A percentile compares a stretch with the other conserved stretches of the same genome.
Evolutionary conservation across 1,139 yeast species (phyloP).

Genomic region (Candida mesenterica): DNA sequence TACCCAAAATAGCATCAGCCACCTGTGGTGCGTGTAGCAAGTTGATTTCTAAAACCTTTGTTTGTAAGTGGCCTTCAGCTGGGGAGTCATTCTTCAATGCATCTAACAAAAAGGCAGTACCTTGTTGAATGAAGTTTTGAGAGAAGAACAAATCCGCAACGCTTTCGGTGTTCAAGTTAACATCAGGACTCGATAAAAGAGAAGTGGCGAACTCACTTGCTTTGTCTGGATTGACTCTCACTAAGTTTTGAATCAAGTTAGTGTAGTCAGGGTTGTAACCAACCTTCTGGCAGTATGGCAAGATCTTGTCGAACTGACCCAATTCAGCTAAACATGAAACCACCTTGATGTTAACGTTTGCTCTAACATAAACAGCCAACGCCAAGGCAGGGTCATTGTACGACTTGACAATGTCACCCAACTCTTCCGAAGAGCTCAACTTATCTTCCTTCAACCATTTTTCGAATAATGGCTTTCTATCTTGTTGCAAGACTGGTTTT

Average conservation of each 20-base stretch:
- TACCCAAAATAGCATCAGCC: constrained; percentile 97
- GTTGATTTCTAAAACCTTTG: constrained; percentile 90
- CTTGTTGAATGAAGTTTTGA: constrained; percentile 94
- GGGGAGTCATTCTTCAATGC: constrained; percentile 94
- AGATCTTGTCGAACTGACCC: constrained; percentile 93
- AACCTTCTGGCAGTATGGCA: constrained; percentile 91
- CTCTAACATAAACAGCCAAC: constrained; percentile 84
- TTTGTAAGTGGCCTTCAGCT: constrained; percentile 94
- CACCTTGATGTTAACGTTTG: constrained; percentile 84
- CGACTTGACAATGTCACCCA: constrained; percentile 94
- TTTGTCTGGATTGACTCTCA: constrained; percentile 93
- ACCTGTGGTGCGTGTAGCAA: constrained; percentile 97
- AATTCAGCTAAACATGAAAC: constrained; percentile 91
- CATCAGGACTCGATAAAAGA: constrained; percentile 61
- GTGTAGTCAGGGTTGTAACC: constrained; percentile 89
- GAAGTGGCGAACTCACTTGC: constrained; percentile 97
- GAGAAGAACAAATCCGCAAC: constrained; percentile 93
- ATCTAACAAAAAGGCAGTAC: constrained; percentile 96
- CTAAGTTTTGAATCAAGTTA: constrained; percentile 84
- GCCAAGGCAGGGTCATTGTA: constrained; percentile 78
- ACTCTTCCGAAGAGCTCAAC: constrained; percentile 89
- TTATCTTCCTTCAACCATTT: constrained; percentile 97
- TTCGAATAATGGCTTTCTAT: constrained; percentile 89
- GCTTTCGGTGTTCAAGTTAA: constrained; percentile 75
- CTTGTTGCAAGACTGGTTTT: constrained; percentile 93